A percentile compares a stretch with the other conserved stretches of the same genome.
Conservation (phyloP, 495 filamentous ascomycete genomes). For the Talaromyces ruber region DNA sequence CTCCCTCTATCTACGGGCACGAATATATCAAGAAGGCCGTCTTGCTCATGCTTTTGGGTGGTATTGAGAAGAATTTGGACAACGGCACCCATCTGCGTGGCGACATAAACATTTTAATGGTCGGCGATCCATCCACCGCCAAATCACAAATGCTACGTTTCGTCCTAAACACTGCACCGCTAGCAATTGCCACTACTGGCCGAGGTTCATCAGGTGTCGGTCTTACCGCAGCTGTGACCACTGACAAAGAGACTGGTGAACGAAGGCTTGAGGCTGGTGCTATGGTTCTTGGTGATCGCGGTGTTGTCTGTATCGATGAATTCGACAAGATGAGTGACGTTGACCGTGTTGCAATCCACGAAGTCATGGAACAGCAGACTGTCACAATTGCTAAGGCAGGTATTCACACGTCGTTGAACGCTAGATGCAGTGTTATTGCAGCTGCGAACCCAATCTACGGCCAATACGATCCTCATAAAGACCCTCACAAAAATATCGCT, state of each 20-base stretch:
- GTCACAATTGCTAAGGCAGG: conserved; percentile 98
- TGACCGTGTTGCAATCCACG: conserved; percentile 96
- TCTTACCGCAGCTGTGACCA: conserved; percentile 93
- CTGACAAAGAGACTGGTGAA: conserved; percentile 96
- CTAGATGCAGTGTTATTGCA: conserved; percentile 91
- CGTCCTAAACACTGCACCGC: conserved; percentile 91
- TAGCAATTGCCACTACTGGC: conserved; percentile 96
- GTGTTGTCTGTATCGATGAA: conserved; percentile 98
- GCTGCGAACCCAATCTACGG: conserved; percentile 97
- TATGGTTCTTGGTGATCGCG: conserved; percentile 96
- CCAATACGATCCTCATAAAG: conserved; percentile 97
- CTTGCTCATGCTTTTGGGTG: conserved; percentile 91
- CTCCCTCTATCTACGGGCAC: conserved; percentile 96
- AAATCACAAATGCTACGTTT: conserved; percentile 98
- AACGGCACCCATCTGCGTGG: conserved; percentile 97
- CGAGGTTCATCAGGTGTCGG: conserved; percentile 96
- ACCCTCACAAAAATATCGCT: conserved; percentile 97
- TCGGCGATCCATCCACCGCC: conserved; percentile 96
- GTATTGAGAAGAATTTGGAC: conserved; percentile 97
- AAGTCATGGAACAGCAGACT: conserved; percentile 99
- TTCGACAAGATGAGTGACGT: conserved; percentile 99
- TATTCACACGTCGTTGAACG: conserved; percentile 96
- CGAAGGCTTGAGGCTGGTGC: conserved; percentile 92
- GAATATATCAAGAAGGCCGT: conserved; percentile 99
- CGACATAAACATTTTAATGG: conserved; percentile 99